These are phyloP conservation scores for Kuraishia cidri DNA, from an alignment of 805 yeast species.

Conservation along the genomic window DNA sequence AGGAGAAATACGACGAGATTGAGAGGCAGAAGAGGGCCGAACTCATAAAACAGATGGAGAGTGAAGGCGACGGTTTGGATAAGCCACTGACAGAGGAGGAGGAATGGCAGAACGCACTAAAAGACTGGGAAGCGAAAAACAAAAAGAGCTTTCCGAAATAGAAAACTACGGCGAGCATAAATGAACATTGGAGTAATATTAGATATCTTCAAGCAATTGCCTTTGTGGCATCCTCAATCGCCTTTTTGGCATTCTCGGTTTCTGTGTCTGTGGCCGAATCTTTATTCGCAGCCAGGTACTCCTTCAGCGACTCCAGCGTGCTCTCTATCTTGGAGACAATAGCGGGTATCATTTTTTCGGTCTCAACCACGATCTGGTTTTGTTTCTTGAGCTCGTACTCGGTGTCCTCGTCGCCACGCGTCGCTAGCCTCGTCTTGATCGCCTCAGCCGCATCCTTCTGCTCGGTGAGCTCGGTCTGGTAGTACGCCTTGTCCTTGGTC, in stretches of 20 bases:
- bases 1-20: conserved; percentile 63
- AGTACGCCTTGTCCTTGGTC: conserved; percentile 2
- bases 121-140: conserved; percentile 39
- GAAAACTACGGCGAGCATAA: neutral
- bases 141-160: neutral
- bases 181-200: neutral
- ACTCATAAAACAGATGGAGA: conserved; percentile 28
- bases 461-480: conserved; percentile 3
- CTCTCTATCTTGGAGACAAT: conserved; percentile 13
- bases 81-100: conserved; percentile 48
- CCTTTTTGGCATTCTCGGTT: conserved; percentile 9
- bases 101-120: conserved; percentile 61
- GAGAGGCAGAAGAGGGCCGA: conserved; percentile 38
- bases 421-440: conserved; percentile 6
- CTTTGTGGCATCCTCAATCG: conserved; percentile 6
- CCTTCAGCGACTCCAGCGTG: conserved; percentile 13
- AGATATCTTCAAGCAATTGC: neutral
- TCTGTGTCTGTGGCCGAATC: conserved; percentile 6
- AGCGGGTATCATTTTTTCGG: conserved; percentile 16
- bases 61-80: conserved; percentile 24
- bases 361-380: conserved; percentile 16
- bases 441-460: conserved; percentile 6
- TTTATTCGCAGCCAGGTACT: conserved; percentile 9
- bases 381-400: conserved; percentile 15
- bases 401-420: conserved; percentile 13